Evolutionary conservation across 805 yeast genomes (phyloP).

Genomic region (Metschnikowia corniflorae): DNA sequence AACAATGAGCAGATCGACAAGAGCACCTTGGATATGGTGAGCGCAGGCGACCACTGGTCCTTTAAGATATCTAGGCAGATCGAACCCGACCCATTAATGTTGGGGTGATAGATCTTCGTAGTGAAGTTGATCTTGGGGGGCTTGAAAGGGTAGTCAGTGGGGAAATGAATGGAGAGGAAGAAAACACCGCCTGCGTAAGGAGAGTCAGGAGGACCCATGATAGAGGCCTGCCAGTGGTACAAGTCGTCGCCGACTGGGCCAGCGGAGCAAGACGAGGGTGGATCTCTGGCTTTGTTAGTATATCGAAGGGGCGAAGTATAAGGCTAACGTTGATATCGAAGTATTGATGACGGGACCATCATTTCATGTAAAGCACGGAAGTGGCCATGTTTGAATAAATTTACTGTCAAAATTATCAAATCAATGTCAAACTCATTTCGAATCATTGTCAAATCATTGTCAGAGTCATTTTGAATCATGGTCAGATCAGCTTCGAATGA

Average conservation of each 20-base stretch:
- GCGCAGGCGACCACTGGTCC: conserved; percentile 99
- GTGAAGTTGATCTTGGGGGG: conserved; percentile 90
- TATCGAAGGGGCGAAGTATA: too few relatives aligned
- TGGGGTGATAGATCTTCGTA: conserved; percentile 96
- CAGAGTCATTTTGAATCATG: too few relatives aligned
- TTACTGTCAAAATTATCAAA: too few relatives aligned
- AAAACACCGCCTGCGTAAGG: conserved; percentile 89
- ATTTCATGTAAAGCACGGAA: too few relatives aligned
- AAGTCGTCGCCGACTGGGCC: conserved; percentile 98
- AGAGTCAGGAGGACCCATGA: conserved; percentile 98
- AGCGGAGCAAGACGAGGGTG: conserved; percentile 98
- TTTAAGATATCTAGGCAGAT: conserved; percentile 95
- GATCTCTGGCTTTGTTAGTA: conserved; percentile 59
- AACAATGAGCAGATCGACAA: conserved; percentile 91
- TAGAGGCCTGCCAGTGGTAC: conserved; percentile 99
- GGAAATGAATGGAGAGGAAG: conserved; percentile 94
- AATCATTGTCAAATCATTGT: too few relatives aligned
- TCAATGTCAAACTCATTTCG: too few relatives aligned
- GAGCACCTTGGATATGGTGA: conserved; percentile 92
- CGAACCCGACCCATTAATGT: conserved; percentile 92
- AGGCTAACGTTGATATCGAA: too few relatives aligned
- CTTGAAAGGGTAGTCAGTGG: conserved; percentile 98
- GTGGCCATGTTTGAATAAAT: too few relatives aligned
- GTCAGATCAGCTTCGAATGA: too few relatives aligned
- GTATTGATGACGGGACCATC: too few relatives aligned